Conservation (phyloP, 1,284 basidiomycete genomes). For the Amylostereum areolatum region DNA sequence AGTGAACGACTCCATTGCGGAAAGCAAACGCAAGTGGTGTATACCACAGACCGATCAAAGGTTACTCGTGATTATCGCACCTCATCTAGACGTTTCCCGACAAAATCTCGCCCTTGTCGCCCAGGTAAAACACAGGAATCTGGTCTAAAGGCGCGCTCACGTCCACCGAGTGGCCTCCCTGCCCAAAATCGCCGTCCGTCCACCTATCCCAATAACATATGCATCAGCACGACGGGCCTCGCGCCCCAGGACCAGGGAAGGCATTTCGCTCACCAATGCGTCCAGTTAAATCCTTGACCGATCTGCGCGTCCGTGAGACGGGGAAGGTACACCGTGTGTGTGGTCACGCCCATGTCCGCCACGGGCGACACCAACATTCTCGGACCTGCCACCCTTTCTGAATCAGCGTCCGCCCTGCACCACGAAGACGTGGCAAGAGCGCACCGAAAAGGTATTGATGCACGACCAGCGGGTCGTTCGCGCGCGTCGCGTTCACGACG, state of each 20-base stretch:
- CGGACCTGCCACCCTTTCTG: slow-evolving; percentile 20
- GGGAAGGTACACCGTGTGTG: slow-evolving; percentile 32
- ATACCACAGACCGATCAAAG: too few species aligned
- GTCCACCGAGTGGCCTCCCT: not conserved
- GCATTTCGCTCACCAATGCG: slow-evolving; percentile 25
- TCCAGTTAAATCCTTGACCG: slow-evolving; percentile 25
- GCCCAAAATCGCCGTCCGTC: not conserved
- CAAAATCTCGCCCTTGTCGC: not conserved
- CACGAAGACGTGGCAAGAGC: not conserved
- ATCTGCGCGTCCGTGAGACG: slow-evolving; percentile 17
- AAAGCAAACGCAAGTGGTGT: too few species aligned
- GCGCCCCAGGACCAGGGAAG: not conserved
- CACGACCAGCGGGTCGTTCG: slow-evolving; percentile 27
- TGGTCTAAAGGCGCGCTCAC: not conserved
- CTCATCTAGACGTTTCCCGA: not conserved
- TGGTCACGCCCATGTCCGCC: slow-evolving; percentile 23
- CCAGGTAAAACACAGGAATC: not conserved
- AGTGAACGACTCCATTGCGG: too few species aligned
- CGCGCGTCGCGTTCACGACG: slow-evolving; percentile 24
- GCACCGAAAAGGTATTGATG: slow-evolving; percentile 35
- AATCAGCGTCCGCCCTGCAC: not conserved
- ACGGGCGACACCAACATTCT: slow-evolving; percentile 32
- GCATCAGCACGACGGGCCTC: too few species aligned
- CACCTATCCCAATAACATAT: too few species aligned
- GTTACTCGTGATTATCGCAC: too few species aligned